A percentile compares a stretch with the other conserved stretches of the same genome.
Evolutionary conservation across 306 rosid genomes (phyloP).

Genomic region (Datisca glomerata): DNA sequence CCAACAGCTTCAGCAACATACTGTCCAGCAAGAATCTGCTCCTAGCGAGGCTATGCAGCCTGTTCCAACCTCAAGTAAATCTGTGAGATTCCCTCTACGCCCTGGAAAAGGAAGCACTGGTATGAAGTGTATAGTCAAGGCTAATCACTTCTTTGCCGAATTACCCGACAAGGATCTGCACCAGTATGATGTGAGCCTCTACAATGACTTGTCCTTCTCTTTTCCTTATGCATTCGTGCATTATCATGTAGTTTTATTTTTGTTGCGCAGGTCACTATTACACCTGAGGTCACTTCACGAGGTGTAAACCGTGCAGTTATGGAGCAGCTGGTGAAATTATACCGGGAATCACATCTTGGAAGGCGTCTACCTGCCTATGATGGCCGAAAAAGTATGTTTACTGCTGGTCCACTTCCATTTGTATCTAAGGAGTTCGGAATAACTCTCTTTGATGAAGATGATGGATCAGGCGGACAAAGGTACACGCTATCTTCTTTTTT

Average conservation of each 20-base stretch:
- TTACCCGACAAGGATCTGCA: constrained; percentile 70
- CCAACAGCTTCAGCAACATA: constrained; percentile 22
- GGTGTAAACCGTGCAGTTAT: constrained; percentile 82
- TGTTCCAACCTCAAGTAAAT: constrained; percentile 54
- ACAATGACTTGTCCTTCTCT: constrained; percentile 7
- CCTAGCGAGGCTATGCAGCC: constrained; percentile 35
- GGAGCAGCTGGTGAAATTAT: constrained; percentile 54
- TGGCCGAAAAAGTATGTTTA: constrained; percentile 82
- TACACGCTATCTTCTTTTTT: constrained; percentile 3
- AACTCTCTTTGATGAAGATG: constrained; percentile 63
- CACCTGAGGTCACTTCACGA: constrained; percentile 79
- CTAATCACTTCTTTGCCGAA: constrained; percentile 46
- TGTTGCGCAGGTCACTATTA: constrained; percentile 58
- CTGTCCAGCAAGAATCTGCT: constrained; percentile 26
- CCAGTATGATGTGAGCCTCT: constrained; percentile 56
- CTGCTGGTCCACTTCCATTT: constrained; percentile 94
- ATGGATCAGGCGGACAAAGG: constrained; percentile 68
- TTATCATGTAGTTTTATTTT: background rate
- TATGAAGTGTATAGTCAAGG: constrained; percentile 42
- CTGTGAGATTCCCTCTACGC: constrained; percentile 82
- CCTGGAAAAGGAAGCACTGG: constrained; percentile 78
- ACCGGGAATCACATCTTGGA: constrained; percentile 71
- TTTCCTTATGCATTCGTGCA: background rate
- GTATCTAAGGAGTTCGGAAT: constrained; percentile 57
- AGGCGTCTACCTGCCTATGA: constrained; percentile 91